These are phyloP conservation scores for Arthrobotrys sphaeroides DNA, from an alignment of 2,329 filamentous ascomycete genomes.

Conservation along the genomic window DNA sequence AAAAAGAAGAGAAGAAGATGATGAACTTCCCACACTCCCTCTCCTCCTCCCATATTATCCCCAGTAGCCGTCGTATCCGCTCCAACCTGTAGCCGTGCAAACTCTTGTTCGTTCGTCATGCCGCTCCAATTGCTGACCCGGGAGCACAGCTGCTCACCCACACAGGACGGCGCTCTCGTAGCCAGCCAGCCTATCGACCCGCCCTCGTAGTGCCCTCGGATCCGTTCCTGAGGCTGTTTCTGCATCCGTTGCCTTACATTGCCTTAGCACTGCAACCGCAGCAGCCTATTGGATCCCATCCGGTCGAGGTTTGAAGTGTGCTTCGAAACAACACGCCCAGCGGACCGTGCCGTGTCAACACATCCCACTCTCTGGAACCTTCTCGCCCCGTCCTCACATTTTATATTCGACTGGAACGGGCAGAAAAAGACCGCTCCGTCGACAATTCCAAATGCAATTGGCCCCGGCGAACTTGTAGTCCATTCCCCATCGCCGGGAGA, in stretches of 20 bases:
- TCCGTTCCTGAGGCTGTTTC: neutral
- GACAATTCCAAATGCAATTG: conserved; percentile 47
- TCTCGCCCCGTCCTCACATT: conserved; percentile 16
- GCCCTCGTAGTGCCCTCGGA: neutral
- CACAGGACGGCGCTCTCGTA: neutral
- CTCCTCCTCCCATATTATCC: neutral
- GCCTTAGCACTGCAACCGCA: too few relatives aligned
- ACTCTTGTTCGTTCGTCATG: neutral
- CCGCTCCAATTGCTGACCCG: neutral
- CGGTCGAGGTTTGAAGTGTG: neutral
- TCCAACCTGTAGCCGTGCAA: neutral
- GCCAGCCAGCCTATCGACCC: neutral
- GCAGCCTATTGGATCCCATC: neutral
- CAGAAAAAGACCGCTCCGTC: neutral
- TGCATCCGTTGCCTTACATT: too few relatives aligned
- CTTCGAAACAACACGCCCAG: conserved; percentile 5
- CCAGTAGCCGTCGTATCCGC: neutral
- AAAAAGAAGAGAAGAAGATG: too few relatives aligned
- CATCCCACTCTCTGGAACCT: conserved; percentile 34
- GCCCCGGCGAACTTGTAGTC: conserved; percentile 21
- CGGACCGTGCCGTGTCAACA: conserved; percentile 15
- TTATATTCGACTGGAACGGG: neutral
- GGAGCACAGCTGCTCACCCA: neutral
- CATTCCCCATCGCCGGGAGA: conserved; percentile 8
- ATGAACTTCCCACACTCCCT: neutral